phyloP scores from a whole-genome alignment of 768 basidiomycete genomes.

The Suillus subaureus region DNA sequence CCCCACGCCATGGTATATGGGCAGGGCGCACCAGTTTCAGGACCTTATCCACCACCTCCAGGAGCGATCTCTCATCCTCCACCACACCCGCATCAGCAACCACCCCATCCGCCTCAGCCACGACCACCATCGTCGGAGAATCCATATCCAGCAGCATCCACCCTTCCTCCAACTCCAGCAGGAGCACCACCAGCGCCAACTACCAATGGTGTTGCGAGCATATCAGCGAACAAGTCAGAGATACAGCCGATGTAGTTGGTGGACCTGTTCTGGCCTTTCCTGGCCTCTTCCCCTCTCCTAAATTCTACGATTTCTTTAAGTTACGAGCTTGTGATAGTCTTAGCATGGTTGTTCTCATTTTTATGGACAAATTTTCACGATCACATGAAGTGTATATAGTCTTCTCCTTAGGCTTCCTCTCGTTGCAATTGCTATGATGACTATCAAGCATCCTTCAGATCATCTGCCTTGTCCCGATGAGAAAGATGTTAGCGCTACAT shows the following conservation, averaged over 20 bases:
- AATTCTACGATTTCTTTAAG: slow-evolving; percentile 10
- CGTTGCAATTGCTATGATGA: slow-evolving; percentile 17
- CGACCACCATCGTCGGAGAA: slow-evolving; percentile 69
- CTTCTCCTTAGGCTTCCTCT: slow-evolving; percentile 14
- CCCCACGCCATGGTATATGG: slow-evolving; percentile 54
- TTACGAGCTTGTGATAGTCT: background rate
- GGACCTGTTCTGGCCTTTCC: background rate
- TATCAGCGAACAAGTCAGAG: slow-evolving; percentile 45
- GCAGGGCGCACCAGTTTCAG: slow-evolving; percentile 47
- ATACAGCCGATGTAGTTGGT: slow-evolving; percentile 38
- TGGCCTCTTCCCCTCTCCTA: slow-evolving; percentile 11
- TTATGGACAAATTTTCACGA: slow-evolving; percentile 27
- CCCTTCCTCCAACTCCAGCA: slow-evolving; percentile 29
- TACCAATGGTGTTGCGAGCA: slow-evolving; percentile 44
- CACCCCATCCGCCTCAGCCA: slow-evolving; percentile 39
- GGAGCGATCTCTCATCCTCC: slow-evolving; percentile 47
- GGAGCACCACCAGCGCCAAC: slow-evolving; percentile 20
- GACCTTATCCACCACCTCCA: slow-evolving; percentile 48
- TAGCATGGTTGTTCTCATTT: slow-evolving; percentile 25
- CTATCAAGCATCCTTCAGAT: slow-evolving; percentile 5
- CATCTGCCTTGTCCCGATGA: background rate
- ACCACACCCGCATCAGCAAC: slow-evolving; percentile 32
- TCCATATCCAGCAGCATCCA: slow-evolving; percentile 46
- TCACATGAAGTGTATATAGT: slow-evolving; percentile 31
- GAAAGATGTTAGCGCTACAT: background rate